Evolutionary conservation across 2,329 filamentous ascomycete species (phyloP).

Genomic region (Diatrype stigma): DNA sequence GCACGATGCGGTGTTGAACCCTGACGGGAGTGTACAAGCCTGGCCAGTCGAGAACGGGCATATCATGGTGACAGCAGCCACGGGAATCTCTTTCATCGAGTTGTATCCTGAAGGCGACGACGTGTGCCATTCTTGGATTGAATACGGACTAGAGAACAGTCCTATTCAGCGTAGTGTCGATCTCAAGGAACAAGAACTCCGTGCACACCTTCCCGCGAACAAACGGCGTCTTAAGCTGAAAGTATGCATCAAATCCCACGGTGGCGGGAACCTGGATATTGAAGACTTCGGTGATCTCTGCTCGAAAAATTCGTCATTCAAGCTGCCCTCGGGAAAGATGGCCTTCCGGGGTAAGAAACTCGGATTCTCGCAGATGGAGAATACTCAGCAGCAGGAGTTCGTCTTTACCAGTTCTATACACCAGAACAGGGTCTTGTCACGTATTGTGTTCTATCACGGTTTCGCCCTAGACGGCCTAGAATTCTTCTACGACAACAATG

Average conservation of each 20-base stretch:
- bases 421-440: constrained; percentile 69
- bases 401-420: constrained; percentile 67
- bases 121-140: constrained; percentile 75
- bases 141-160: constrained; percentile 64
- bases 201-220: constrained; percentile 65
- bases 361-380: constrained; percentile 68
- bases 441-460: constrained; percentile 73
- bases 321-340: constrained; percentile 64
- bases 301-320: constrained; percentile 69
- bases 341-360: constrained; percentile 74
- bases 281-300: constrained; percentile 69
- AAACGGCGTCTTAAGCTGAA: constrained; percentile 68
- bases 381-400: constrained; percentile 65
- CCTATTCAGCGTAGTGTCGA: constrained; percentile 66
- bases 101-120: constrained; percentile 77
- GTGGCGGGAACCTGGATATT: constrained; percentile 69
- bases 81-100: constrained; percentile 82
- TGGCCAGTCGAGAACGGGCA: constrained; percentile 79
- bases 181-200: constrained; percentile 71
- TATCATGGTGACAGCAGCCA: constrained; percentile 71
- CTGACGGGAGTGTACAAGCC: constrained; percentile 76
- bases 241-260: constrained; percentile 71
- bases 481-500: constrained; percentile 86
- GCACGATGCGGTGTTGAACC: constrained; percentile 59
- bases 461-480: constrained; percentile 79